Conservation (phyloP, 257 asterid genomes). For the Rauvolfia tetraphylla region DNA sequence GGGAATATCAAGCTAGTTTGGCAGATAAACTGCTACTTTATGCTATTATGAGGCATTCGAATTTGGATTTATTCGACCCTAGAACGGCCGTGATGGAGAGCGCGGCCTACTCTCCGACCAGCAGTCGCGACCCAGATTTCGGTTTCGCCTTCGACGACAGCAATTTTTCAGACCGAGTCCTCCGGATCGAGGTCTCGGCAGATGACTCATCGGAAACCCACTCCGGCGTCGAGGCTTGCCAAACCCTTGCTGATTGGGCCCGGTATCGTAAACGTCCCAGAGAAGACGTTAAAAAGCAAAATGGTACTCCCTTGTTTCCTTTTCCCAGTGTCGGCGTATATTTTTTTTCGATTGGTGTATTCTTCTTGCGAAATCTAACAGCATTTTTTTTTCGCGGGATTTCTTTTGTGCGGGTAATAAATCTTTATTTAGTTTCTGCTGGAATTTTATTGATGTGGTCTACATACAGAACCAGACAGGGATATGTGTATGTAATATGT, state of each 20-base stretch:
- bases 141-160: conserved; percentile 82
- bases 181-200: conserved; percentile 59
- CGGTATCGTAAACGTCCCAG: conserved; percentile 59
- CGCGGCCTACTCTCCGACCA: conserved; percentile 44
- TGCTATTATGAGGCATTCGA: conserved; percentile 48
- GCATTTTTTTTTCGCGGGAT: background rate
- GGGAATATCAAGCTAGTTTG: background rate
- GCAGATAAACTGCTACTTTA: background rate
- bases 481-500: background rate
- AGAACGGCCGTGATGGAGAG: conserved; percentile 54
- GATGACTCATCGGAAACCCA: conserved; percentile 47
- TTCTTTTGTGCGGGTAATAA: background rate
- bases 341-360: background rate
- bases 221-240: conserved; percentile 37
- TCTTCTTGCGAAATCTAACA: background rate
- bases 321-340: background rate
- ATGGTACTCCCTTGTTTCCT: conserved; percentile 28
- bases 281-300: conserved; percentile 41
- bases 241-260: conserved; percentile 62
- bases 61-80: conserved; percentile 82
- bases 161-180: conserved; percentile 73
- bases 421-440: background rate
- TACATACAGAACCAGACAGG: background rate
- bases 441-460: background rate
- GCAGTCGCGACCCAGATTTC: conserved; percentile 53